Conservation (phyloP, 2,329 filamentous ascomycete species). For the Ciborinia camelliae region DNA sequence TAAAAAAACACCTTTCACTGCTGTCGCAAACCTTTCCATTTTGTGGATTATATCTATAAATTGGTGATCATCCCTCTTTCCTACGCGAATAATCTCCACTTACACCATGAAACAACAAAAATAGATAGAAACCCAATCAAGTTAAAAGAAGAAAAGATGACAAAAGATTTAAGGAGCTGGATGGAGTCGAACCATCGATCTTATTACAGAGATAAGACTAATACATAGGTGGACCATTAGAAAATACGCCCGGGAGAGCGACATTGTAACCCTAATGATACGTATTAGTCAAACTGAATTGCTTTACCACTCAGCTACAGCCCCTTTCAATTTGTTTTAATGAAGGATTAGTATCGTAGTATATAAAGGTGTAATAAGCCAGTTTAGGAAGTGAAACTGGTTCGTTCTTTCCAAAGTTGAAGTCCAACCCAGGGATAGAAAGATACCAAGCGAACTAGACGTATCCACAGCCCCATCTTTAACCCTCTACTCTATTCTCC, state of each 20-base stretch:
- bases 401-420: neutral
- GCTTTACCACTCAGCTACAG: neutral
- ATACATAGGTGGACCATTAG: neutral
- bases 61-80: neutral
- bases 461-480: neutral
- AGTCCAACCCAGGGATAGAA: neutral
- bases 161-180: neutral
- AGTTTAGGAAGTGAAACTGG: neutral
- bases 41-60: neutral
- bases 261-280: neutral
- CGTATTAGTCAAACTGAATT: neutral
- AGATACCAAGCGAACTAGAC: neutral
- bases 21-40: no score
- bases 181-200: neutral
- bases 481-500: no score
- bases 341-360: neutral
- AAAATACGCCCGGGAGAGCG: neutral
- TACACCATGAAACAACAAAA: no score
- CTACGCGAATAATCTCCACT: neutral
- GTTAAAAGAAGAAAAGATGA: neutral
- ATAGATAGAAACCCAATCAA: neutral
- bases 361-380: neutral
- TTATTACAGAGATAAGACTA: neutral
- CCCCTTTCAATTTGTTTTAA: neutral
- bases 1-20: neutral